Evolutionary conservation across 2,329 filamentous ascomycete genomes (phyloP).

Genomic region (Chrysosporium keratinophilum): DNA sequence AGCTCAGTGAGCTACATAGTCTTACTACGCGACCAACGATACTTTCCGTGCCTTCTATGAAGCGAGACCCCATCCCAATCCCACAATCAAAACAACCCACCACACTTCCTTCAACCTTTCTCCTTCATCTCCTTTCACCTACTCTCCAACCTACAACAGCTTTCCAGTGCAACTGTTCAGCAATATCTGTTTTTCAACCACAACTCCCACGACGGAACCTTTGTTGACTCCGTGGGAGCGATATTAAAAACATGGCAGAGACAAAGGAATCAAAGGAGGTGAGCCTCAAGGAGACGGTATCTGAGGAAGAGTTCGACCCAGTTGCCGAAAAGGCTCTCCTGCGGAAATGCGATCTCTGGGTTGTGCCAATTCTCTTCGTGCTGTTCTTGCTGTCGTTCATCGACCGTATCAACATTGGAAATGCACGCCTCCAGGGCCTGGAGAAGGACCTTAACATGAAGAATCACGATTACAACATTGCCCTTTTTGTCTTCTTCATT

Average conservation of each 20-base stretch:
- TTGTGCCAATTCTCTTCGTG: conserved; percentile 40
- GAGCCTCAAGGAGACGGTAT: conserved; percentile 15
- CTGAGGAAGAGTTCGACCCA: conserved; percentile 17
- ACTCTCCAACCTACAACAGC: too few relatives aligned
- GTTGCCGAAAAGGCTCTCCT: conserved; percentile 34
- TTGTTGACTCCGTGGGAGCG: background rate
- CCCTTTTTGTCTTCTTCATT: conserved; percentile 38
- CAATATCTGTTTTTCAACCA: too few relatives aligned
- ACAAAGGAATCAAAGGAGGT: conserved; percentile 18
- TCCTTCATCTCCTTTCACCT: too few relatives aligned
- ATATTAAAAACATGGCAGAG: background rate
- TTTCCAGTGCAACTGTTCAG: too few relatives aligned
- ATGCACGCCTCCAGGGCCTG: conserved; percentile 38
- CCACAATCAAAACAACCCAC: too few relatives aligned
- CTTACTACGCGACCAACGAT: too few relatives aligned
- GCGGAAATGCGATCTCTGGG: conserved; percentile 40
- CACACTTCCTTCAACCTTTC: too few relatives aligned
- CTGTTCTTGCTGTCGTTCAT: conserved; percentile 39
- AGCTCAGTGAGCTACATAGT: too few relatives aligned
- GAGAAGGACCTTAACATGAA: conserved; percentile 37
- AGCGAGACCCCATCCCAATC: too few relatives aligned
- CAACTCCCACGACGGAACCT: background rate
- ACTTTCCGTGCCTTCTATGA: too few relatives aligned
- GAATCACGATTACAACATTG: conserved; percentile 35
- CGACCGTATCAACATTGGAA: conserved; percentile 41